Conservation (phyloP, 345 rosid genomes). For the Schrenkiella parvula region DNA sequence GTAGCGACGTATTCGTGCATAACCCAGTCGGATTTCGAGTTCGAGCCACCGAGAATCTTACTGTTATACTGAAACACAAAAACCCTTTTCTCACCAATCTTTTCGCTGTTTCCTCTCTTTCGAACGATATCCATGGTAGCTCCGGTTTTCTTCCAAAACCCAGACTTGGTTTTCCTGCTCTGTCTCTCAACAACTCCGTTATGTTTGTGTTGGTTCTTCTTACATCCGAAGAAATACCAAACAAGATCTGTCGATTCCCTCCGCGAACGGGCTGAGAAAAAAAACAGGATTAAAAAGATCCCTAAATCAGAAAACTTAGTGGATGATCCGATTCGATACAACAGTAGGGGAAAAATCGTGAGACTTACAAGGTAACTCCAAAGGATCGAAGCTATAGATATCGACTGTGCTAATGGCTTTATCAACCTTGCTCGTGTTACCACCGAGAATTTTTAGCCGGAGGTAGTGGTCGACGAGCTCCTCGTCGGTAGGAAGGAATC, state of each 20-base stretch:
- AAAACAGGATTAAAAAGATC: not conserved
- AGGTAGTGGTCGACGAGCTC: conserved; percentile 39
- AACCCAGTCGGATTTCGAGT: conserved; percentile 28
- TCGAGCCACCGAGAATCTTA: too few species aligned
- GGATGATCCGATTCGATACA: not conserved
- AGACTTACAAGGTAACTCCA: conserved; percentile 40
- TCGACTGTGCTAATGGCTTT: conserved; percentile 35
- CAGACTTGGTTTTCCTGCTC: not conserved
- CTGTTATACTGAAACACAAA: conserved; percentile 43
- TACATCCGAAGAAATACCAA: not conserved
- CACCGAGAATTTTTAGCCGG: conserved; percentile 24
- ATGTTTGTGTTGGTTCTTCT: conserved; percentile 23
- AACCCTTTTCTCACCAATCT: conserved; percentile 44
- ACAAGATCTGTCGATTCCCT: not conserved
- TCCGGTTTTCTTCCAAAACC: conserved; percentile 31
- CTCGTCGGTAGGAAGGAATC: conserved; percentile 47
- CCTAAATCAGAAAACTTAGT: not conserved
- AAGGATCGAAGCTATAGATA: conserved; percentile 44
- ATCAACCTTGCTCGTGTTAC: conserved; percentile 1
- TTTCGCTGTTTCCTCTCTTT: not conserved
- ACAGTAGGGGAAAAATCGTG: not conserved
- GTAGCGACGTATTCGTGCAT: conserved; percentile 32
- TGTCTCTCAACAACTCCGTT: conserved; percentile 2
- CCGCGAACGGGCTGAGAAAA: not conserved
- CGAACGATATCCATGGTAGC: conserved; percentile 6